Conservation (phyloP, 495 filamentous ascomycete genomes). For the Xylaria sp. region DNA sequence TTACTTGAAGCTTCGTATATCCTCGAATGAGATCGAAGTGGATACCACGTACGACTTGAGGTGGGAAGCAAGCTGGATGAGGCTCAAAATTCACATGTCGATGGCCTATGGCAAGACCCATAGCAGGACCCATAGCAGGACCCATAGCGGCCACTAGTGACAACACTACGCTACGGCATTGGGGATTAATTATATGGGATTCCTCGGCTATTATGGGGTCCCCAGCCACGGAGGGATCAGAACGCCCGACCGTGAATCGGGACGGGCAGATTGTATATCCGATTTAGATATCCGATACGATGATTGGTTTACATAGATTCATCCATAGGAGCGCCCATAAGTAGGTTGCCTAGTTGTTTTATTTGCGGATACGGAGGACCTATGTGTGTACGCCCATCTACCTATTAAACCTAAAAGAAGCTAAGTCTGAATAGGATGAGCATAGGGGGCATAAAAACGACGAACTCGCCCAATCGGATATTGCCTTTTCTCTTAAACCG, state of each 20-base stretch:
- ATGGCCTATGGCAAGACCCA: not conserved
- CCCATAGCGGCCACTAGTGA: not conserved
- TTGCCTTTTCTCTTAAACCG: too few species aligned
- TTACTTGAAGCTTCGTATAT: conserved; percentile 29
- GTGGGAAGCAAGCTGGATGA: not conserved
- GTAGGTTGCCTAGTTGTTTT: not conserved
- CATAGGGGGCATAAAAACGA: too few species aligned
- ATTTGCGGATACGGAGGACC: too few species aligned
- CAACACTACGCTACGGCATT: not conserved
- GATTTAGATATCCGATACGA: not conserved
- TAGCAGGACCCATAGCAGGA: too few species aligned
- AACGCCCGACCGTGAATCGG: not conserved
- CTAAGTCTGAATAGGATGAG: too few species aligned
- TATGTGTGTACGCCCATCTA: too few species aligned
- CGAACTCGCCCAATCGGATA: too few species aligned
- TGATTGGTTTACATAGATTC: not conserved
- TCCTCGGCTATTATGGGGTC: not conserved
- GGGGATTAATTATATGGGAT: not conserved
- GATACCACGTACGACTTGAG: not conserved
- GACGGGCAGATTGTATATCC: conserved; percentile 8
- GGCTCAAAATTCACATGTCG: conserved; percentile 20
- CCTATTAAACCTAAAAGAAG: too few species aligned
- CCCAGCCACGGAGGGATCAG: conserved; percentile 8
- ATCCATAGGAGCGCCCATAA: not conserved
- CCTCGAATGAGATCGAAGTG: conserved; percentile 32